phyloP scores from a whole-genome alignment of 2,329 filamentous ascomycete genomes.

The Colletotrichum sp. region DNA sequence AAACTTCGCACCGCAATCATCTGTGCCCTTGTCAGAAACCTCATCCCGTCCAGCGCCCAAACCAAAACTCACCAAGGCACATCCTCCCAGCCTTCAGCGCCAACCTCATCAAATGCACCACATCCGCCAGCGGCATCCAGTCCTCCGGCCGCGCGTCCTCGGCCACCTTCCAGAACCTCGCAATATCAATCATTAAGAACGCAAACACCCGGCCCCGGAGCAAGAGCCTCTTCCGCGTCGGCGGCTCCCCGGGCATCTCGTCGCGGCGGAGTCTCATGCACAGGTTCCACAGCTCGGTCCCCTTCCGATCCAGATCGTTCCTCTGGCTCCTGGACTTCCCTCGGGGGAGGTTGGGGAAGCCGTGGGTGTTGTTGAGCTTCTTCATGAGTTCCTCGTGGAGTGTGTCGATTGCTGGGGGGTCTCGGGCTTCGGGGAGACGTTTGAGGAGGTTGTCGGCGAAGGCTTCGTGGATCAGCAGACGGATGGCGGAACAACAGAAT shows the following conservation, averaged over 20 bases:
- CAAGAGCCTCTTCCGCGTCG: conserved; percentile 35
- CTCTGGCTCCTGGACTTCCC: background rate
- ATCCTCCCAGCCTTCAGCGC: conserved; percentile 69
- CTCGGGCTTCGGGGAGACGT: conserved; percentile 19
- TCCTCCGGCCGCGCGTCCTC: background rate
- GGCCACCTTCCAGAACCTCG: conserved; percentile 38
- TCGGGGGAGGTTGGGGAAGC: background rate
- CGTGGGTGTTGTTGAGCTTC: background rate
- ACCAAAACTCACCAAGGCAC: conserved; percentile 60
- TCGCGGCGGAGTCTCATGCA: conserved; percentile 57
- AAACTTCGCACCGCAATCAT: conserved; percentile 60
- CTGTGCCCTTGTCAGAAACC: conserved; percentile 32
- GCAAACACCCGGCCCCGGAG: conserved; percentile 58
- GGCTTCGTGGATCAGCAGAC: background rate
- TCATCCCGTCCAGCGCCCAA: rapidly evolving
- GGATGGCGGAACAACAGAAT: background rate
- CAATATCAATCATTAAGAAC: conserved; percentile 70
- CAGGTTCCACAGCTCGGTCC: conserved; percentile 70
- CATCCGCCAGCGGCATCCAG: conserved; percentile 31
- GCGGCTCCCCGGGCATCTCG: conserved; percentile 25
- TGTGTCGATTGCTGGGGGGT: conserved; percentile 21
- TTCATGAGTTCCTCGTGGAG: conserved; percentile 34
- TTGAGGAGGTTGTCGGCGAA: conserved; percentile 8
- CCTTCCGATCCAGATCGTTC: conserved; percentile 57
- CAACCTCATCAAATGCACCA: conserved; percentile 67